Base-by-base conservation (phyloP, 2,329 filamentous ascomycete species). In the Cercospora janseana region DNA sequence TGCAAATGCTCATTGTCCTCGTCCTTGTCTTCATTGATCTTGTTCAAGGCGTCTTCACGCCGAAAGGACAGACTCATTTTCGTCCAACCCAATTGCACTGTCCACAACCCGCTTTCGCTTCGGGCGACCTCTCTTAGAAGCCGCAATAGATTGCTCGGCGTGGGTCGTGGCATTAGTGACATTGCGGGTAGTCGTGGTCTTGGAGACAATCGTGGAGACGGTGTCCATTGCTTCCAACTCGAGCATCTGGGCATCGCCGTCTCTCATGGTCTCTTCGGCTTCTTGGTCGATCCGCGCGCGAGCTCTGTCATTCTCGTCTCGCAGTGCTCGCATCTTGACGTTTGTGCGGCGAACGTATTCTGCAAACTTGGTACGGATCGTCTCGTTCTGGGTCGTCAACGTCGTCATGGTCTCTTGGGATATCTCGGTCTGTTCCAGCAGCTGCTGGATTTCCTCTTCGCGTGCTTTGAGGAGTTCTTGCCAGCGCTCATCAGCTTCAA, bases 401-500 rank as follows among this genome's bases (percentile, higher is more conserved):
- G 50, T 60, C 8, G 61, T 46, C 20, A 63, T 49, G 51, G 49
- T 59, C 45, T 56, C 51, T 20, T 49, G 51, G n/a, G 52, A 59
- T 18, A 63, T 57, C 37, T 62, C 63, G 5, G 55, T 21, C 31
- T 55, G 47, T 12, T 49, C 42, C 13, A 52, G 53, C 46, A 74
- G 64, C n/a, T 58, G 51, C 12, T 64, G 63, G 46, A 74, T 70
- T 37, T 71, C 66, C 38, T 61, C 60, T 37, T 72, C 67, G 28
- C 69, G 65, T 8, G 66, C 66, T 9, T 64, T 62, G 15, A 72
- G 62, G 8, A 71, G 63, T 44, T 72, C 69, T 49, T 68, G 68
- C 56, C 73, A 69, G 20, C 68, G 66, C 3, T 63, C 63, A 49
- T 75, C 73, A 38, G 71, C 69, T 29, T 64, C 57, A 8, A 54